Evolutionary conservation across 371 early-diverging fungal genomes (phyloP).

Genomic region (Mucor plumbeus): DNA sequence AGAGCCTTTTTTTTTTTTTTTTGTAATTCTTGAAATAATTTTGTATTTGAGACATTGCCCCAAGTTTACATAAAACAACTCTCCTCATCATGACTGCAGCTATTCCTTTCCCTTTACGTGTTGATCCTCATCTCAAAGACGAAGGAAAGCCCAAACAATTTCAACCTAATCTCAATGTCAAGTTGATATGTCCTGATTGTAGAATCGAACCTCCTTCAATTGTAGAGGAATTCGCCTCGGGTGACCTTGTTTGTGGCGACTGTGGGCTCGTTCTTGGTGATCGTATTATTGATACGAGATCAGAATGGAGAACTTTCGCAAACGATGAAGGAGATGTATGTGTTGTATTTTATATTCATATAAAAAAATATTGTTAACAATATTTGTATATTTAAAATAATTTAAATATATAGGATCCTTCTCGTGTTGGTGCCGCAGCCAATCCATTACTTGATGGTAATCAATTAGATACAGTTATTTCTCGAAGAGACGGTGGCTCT

Average conservation of each 20-base stretch:
- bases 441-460: slow-evolving; percentile 89
- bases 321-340: slow-evolving; percentile 90
- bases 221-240: slow-evolving; percentile 94
- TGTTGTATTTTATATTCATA: slow-evolving; percentile 36
- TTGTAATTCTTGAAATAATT: too few relatives aligned
- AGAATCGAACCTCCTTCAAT: slow-evolving; percentile 89
- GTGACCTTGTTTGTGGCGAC: slow-evolving; percentile 94
- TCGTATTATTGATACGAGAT: slow-evolving; percentile 98
- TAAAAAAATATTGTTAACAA: slow-evolving; percentile 5
- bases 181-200: slow-evolving; percentile 84
- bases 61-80: neutral
- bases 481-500: slow-evolving; percentile 79
- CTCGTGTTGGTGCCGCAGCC: slow-evolving; percentile 97
- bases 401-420: slow-evolving; percentile 77
- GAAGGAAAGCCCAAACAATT: slow-evolving; percentile 34
- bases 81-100: slow-evolving; percentile 31
- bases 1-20: too few relatives aligned
- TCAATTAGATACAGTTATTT: slow-evolving; percentile 92
- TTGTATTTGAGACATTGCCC: neutral
- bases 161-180: slow-evolving; percentile 66
- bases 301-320: slow-evolving; percentile 99
- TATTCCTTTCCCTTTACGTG: slow-evolving; percentile 43
- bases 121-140: slow-evolving; percentile 32
- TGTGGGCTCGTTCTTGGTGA: slow-evolving; percentile 98
- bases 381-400: slow-evolving; percentile 5